Evolutionary conservation across 2,329 filamentous ascomycete genomes (phyloP), one percentile per base, ranked within the genome.

Genomic region (Aspergillus sp.): DNA sequence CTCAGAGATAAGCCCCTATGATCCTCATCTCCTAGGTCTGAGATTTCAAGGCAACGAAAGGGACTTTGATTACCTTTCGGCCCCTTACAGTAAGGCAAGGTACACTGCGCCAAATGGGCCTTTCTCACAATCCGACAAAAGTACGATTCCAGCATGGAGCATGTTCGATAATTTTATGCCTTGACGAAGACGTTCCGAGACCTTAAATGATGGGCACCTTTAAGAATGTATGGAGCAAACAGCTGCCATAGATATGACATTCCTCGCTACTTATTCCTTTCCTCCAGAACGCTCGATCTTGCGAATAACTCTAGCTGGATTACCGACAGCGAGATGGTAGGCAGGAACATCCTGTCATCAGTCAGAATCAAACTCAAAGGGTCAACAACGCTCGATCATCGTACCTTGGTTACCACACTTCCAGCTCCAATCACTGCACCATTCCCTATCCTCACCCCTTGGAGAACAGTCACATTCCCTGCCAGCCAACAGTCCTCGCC

Each of bases 401-500:
- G 52, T 66, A 83, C 83, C 79, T 89, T 95, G 2, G 91, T 95
- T 25, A 96, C 92, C 4, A 96, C 91, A 72, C 89, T 92, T 1
- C 90, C 91, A 1, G 93, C 92, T 1, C 91, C 93, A 63, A 96
- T 83, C 0, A 89, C 91, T 4, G 81, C 83, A 0, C 92, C 92
- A 58, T 84, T 82, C 0, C 93, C 92, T 66, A 96, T 89, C 1
- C 85, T 93, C 25, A 96, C 87, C 0, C 92, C 92, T 0, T 91
- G 87, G 48, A 93, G 79, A 19, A 96, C 85, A 23, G 82, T 86
- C 5, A 87, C 87, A 70, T 88, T 89, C 0, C 90, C 90, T 1
- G 89, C 91, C 31, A 94, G 77, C 91, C 91, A 92, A 77, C 91
- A 91, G 78, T 96, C 92, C 66, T 92, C 89, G 0, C 89, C 91